Conservation (phyloP, 2,329 filamentous ascomycete species). For the Diaporthe destruens region DNA sequence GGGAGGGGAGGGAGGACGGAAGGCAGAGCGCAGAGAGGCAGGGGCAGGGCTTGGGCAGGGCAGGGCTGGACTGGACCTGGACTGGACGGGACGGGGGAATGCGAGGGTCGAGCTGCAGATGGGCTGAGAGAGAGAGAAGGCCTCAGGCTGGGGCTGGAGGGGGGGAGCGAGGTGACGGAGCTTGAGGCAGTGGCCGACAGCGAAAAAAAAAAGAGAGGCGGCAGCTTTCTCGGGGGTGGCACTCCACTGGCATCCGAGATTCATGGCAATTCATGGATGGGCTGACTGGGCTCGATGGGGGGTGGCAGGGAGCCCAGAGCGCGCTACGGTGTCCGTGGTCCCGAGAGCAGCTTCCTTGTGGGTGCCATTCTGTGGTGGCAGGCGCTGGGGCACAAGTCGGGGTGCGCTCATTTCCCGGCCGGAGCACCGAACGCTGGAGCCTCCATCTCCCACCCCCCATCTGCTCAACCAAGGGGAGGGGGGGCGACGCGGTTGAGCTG, state of each 20-base stretch:
- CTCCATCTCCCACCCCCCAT: background rate
- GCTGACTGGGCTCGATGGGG: constrained; percentile 35
- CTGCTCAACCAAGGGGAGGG: background rate
- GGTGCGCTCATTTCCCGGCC: constrained; percentile 35
- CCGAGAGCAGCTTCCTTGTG: constrained; percentile 33
- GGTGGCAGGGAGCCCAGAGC: constrained; percentile 31
- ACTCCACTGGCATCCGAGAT: constrained; percentile 40
- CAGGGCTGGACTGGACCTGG: constrained; percentile 38
- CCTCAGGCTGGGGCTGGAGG: constrained; percentile 36
- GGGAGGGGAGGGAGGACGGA: constrained; percentile 44
- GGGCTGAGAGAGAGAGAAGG: constrained; percentile 34
- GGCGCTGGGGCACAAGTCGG: constrained; percentile 9
- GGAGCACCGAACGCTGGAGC: constrained; percentile 40
- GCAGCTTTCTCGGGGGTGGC: constrained; percentile 35
- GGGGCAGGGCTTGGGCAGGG: constrained; percentile 42
- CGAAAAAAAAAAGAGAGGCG: constrained; percentile 19
- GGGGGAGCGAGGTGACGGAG: constrained; percentile 3
- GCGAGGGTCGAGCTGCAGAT: constrained; percentile 28
- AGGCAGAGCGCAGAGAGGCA: constrained; percentile 28
- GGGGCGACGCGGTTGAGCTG: background rate
- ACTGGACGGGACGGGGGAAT: constrained; percentile 28
- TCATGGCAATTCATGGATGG: constrained; percentile 29
- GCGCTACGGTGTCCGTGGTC: constrained; percentile 39
- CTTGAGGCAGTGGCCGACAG: constrained; percentile 40
- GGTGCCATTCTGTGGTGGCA: constrained; percentile 17